These are phyloP conservation scores for Lecanicillium sp. DNA, from an alignment of 2,329 filamentous ascomycete species.

Conservation along the genomic window DNA sequence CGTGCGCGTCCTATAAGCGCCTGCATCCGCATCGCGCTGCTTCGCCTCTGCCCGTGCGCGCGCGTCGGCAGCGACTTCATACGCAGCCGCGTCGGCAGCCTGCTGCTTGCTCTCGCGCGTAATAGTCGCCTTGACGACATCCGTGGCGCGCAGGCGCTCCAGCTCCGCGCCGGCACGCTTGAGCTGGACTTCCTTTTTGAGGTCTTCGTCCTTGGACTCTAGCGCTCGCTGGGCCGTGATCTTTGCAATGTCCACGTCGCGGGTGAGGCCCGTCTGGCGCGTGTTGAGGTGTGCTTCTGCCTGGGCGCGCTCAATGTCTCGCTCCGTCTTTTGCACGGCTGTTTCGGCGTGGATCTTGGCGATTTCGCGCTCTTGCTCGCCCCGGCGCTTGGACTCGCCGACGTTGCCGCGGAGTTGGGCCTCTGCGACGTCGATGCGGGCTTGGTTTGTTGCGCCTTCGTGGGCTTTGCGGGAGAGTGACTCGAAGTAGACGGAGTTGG, in stretches of 20 bases:
- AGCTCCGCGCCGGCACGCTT: slow-evolving; percentile 73
- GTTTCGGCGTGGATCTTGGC: slow-evolving; percentile 84
- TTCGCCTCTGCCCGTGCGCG: slow-evolving; percentile 39
- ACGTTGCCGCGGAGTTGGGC: slow-evolving; percentile 60
- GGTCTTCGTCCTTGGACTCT: slow-evolving; percentile 69
- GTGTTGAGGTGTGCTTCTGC: slow-evolving; percentile 72
- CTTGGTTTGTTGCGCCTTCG: slow-evolving; percentile 77
- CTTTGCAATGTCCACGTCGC: slow-evolving; percentile 66
- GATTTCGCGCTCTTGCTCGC: slow-evolving; percentile 75
- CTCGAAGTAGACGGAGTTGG: slow-evolving; percentile 73
- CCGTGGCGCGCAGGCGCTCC: slow-evolving; percentile 66
- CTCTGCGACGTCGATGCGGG: slow-evolving; percentile 57
- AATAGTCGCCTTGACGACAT: slow-evolving; percentile 65
- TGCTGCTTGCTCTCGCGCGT: slow-evolving; percentile 59
- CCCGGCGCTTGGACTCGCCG: slow-evolving; percentile 69
- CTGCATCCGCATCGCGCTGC: slow-evolving; percentile 42
- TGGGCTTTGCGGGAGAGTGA: slow-evolving; percentile 77
- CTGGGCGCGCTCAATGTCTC: slow-evolving; percentile 70
- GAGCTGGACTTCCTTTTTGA: slow-evolving; percentile 69
- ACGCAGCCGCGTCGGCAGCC: slow-evolving; percentile 49
- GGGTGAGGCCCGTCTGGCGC: slow-evolving; percentile 61
- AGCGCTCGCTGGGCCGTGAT: slow-evolving; percentile 66
- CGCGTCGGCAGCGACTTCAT: slow-evolving; percentile 48
- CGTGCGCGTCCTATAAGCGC: slow-evolving; percentile 36
- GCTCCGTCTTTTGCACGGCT: slow-evolving; percentile 74